A percentile compares a stretch with the other conserved stretches of the same genome.
phyloP scores from a whole-genome alignment of 331 rosid genomes.

The Pyracantha coccinea region DNA sequence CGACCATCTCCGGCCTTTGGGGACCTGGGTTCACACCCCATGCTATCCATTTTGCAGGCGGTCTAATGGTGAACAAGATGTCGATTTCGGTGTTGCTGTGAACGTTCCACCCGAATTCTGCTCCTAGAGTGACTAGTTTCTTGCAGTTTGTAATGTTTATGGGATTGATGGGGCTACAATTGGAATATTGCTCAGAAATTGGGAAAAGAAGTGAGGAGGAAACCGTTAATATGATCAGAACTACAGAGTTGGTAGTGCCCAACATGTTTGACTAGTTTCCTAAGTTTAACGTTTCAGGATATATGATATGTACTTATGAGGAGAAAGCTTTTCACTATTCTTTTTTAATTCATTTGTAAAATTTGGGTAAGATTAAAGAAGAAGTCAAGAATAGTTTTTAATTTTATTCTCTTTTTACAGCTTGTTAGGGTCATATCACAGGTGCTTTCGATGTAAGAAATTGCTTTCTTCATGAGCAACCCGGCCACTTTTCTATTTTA shows the following conservation, averaged over 20 bases:
- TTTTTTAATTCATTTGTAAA: background rate
- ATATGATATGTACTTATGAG: background rate
- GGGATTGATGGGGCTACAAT: conserved; percentile 3
- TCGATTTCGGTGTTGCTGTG: conserved; percentile 11
- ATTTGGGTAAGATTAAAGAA: background rate
- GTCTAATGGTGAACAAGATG: conserved; percentile 33
- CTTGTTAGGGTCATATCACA: background rate
- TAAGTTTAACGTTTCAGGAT: background rate
- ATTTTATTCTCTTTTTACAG: background rate
- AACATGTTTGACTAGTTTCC: conserved; percentile 10
- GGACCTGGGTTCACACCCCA: conserved; percentile 77
- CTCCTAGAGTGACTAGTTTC: conserved; percentile 41
- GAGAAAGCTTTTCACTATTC: background rate
- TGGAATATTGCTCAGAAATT: background rate
- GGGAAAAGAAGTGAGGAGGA: conserved; percentile 13
- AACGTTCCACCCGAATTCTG: conserved; percentile 54
- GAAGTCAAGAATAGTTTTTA: conserved; percentile 1
- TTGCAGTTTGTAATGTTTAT: conserved; percentile 38
- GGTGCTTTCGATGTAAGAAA: background rate
- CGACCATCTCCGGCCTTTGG: conserved; percentile 43
- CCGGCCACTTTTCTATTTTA: background rate
- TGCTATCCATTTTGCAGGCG: conserved; percentile 43
- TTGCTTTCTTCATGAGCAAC: background rate
- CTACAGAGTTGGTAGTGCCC: conserved; percentile 1
- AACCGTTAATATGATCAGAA: conserved; percentile 7